These are phyloP conservation scores for Emericellopsis atlantica DNA, from an alignment of 2,329 filamentous ascomycete species.

Conservation along the genomic window DNA sequence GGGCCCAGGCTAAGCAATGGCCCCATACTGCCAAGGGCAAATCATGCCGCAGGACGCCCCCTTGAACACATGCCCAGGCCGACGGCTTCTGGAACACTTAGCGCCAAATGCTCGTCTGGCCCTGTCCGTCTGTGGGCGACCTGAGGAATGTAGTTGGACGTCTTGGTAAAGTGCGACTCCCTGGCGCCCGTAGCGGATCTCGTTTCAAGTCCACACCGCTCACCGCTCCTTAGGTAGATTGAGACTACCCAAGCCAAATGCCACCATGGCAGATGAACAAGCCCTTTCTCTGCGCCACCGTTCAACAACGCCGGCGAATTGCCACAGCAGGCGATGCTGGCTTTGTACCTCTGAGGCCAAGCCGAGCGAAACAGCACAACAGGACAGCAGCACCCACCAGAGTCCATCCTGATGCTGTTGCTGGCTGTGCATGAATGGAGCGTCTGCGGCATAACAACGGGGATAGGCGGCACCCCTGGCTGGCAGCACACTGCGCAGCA, in stretches of 20 bases:
- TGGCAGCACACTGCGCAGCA: neutral
- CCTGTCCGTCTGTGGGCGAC: neutral
- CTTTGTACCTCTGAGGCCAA: no score
- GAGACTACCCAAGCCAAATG: no score
- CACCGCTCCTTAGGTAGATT: neutral
- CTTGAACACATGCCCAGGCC: neutral
- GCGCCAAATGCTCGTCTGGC: neutral
- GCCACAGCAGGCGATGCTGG: no score
- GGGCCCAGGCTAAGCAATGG: no score
- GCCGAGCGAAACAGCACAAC: no score
- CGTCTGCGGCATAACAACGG: constrained; percentile 2
- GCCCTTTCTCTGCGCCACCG: no score
- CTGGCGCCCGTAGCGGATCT: constrained; percentile 2
- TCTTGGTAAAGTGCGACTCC: neutral
- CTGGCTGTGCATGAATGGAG: neutral
- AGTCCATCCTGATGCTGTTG: neutral
- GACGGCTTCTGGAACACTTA: constrained; percentile 4
- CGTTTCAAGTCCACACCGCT: neutral
- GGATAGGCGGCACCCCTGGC: neutral
- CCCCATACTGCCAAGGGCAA: no score
- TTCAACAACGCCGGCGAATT: no score
- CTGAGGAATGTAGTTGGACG: neutral
- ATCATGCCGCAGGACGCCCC: no score
- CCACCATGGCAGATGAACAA: no score
- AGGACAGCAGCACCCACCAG: neutral